Evolutionary conservation across 2,329 filamentous ascomycete genomes (phyloP), one percentile per base, ranked within the genome.

Genomic region (Aureobasidium vineae): DNA sequence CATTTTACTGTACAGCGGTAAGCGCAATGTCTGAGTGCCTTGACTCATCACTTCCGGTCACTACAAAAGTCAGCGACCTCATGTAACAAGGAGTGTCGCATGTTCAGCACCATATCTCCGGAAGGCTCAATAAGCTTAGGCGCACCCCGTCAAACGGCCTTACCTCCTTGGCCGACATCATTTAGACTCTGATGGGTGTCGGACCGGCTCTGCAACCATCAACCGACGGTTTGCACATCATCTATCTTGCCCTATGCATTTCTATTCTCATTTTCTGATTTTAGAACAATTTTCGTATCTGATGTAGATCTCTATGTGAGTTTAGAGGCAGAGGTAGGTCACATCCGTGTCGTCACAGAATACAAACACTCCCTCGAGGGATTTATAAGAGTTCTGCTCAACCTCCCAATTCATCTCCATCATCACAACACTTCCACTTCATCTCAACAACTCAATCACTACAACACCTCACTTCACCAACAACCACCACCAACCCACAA

Each of bases 221-320:
- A 33, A n/a, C 31, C 4, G 59, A 63, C 45, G 16, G 43, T 40
- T 63, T 63, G 49, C 49, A 47, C 49, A 65, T 45, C 61, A 56
- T 43, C 49, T 41, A 56, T 65, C 49, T 56, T 40, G 36, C 61
- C 50, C 40, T 50, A 28, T 31, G 23, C 10, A 15, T 65, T 47
- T 23, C 31, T 47, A 40, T 47, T 26, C 28, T 13, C 47, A 52
- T 33, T 6, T 36, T 47, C 61, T 47, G 50, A 47, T 45, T 56
- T 65, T 65, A 65, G 61, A 65, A 65, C 26, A 54, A 36, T 28
- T 31, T 21, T 65, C 61, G 61, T 65, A 56, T 65, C 28, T 47
- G 6, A 38, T 65, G 61, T 36, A 45, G 61, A 65, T 65, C 61
- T 41, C 49, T 50, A 40, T 50, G 45, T 50, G 45, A 63, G 33